Base-by-base conservation (phyloP, 1,284 basidiomycete genomes). In the Heterobasidion occidentale region DNA sequence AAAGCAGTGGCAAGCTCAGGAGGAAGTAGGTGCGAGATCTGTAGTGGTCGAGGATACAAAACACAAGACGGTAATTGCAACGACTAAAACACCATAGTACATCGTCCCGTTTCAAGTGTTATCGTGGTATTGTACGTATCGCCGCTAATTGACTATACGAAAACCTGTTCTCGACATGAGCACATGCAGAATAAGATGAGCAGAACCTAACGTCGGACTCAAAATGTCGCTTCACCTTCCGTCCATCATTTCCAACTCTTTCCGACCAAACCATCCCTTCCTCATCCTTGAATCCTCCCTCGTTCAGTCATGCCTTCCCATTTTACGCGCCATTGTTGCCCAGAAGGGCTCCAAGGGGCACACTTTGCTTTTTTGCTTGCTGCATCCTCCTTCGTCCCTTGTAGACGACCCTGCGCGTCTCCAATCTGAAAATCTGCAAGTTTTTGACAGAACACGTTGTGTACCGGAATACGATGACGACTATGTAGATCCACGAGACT, bases 241-340 rank as follows among this genome's bases (percentile, higher is more conserved):
- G 46, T 62, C 69, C 56, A 59, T 68, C 59, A 68, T 77, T 65
- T 64, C 73, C 57, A 68, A 71, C 64, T 62, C 70, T 59, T 67
- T 68, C 52, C 65, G 66, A 52, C 64, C 72, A 50, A 72, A 74
- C 51, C 76, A 81, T 46, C 75, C 77, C 5, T 68, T 88, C 35
- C 62, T 88, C 7, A 62, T 90, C 15, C 64, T 89, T 15, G 84
- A 89, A 61, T 88, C 87, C 1, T 85, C 86, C 11, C 58, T 73
- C 47, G 77, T 81, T 1, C 86, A 88, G 63, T 83, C 84, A 44
- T 74, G 77, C 60, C 62, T 89, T 17, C 80, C 86, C 2, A 62
- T 89, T 27, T 69, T 90, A 9, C 75, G 76, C 36, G 54, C 60
- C 76, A 44, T 70, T 76, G 52, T 69, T 61, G 47, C 62, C 70